A percentile compares a stretch with the other conserved stretches of the same genome.
Evolutionary conservation across 2,329 filamentous ascomycete species (phyloP).

Genomic region (Pseudopithomyces chartarum): DNA sequence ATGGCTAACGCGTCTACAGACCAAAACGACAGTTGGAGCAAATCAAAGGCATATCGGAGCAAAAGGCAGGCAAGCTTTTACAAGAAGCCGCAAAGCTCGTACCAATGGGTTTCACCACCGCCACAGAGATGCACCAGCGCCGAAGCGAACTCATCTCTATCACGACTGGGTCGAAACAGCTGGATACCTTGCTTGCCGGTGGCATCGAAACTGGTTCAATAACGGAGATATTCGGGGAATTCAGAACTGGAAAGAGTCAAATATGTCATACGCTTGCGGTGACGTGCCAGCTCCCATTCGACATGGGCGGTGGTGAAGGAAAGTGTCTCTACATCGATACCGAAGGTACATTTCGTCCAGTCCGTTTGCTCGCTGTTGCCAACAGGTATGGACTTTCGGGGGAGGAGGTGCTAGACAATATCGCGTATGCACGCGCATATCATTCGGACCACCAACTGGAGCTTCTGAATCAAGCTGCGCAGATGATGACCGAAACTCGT

Average conservation of each 20-base stretch:
- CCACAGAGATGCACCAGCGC: constrained; percentile 97
- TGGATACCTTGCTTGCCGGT: constrained; percentile 92
- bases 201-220: constrained; percentile 97
- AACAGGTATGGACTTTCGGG: constrained; percentile 93
- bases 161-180: constrained; percentile 95
- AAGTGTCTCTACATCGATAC: constrained; percentile 99
- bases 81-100: constrained; percentile 96
- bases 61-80: constrained; percentile 91
- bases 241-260: constrained; percentile 96
- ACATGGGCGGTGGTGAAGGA: constrained; percentile 98
- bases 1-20: constrained; percentile 47
- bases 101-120: constrained; percentile 98
- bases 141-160: constrained; percentile 97
- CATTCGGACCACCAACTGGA: constrained; percentile 98
- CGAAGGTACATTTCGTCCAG: constrained; percentile 91
- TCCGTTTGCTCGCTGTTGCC: constrained; percentile 87
- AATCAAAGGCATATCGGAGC: constrained; percentile 97
- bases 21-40: constrained; percentile 80
- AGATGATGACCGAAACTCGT: constrained; percentile 99
- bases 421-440: constrained; percentile 96
- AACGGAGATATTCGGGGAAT: constrained; percentile 97
- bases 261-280: constrained; percentile 98
- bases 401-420: constrained; percentile 97
- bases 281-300: constrained; percentile 95
- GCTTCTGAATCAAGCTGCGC: constrained; percentile 88